Base-by-base conservation (phyloP, 2,329 filamentous ascomycete species). In the Cordyceps fumosorosea region DNA sequence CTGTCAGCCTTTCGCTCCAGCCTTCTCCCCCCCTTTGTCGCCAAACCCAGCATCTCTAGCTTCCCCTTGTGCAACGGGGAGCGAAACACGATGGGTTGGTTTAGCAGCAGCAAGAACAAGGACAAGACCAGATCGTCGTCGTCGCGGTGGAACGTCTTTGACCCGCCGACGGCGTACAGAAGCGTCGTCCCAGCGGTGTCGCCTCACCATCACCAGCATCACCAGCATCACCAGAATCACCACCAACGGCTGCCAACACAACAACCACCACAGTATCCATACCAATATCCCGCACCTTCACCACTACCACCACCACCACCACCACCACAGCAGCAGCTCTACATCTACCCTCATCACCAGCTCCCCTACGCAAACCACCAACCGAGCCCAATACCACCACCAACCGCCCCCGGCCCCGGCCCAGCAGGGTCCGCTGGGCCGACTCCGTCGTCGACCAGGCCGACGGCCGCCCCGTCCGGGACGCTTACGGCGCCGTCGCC, bases 401-500 rank as follows among this genome's bases (percentile, higher is more conserved):
- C 42, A 12, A 45, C 29, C 16, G 16, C 16, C 40, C 40, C 16
- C 40, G 16, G 3, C 40, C 40, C 16, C 40, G 16, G 4, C 16
- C 40, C 40, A 53, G 66, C 3, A 62, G 74, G 14, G 72, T 70
- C 52, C 76, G 74, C 52, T 67, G 78, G 55, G 72, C 76, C 0
- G 74, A 71, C 5, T 77, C 81, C 1, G 71, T 78, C 45, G 72
- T 76, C 11, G 75, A 81, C 62, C 66, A 82, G 22, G 78, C 75
- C 56, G 75, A 77, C 37, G 68, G 34, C 34, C 34, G 34, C 6
- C 34, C 77, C 6, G 26, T n/a, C 65, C 71, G 44, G 12, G 71
- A 76, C 29, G 66, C 78, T 8, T 73, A 81, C 60, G 77, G 80
- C 53, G 76, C 81, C 63, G 74, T 80, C 24, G 71, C 78, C 7